Evolutionary conservation across 2,329 filamentous ascomycete genomes (phyloP), one percentile per base, ranked within the genome.

Genomic region (Neoascochyta sp.): DNA sequence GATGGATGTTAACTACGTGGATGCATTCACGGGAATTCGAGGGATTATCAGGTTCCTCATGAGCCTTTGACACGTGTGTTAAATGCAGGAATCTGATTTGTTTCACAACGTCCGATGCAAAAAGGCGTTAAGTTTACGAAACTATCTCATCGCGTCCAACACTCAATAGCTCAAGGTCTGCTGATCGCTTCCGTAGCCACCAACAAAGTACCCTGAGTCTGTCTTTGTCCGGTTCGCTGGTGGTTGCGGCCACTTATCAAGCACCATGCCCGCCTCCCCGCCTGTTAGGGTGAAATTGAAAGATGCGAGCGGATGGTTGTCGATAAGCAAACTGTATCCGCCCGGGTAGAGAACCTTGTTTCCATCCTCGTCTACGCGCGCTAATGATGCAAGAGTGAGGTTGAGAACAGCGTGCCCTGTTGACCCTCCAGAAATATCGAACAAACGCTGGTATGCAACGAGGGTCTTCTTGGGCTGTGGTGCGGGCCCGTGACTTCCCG

Each of bases 381-480:
- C 67, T 16, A 80, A 49, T 14, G 62, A 67, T 0, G 68, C 74
- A 3, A 78, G 54, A 1, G 64, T 73, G n/a, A 75, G 43, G 4
- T 63, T 57, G 10, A 78, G 47, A 0, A 45, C 48, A 0, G 59
- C 63, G 4, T 50, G 63, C 4, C 29, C 30, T 1, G 53, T 54
- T 15, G 56, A 33, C 1, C 65, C 67, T 0, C 61, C 43, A 7
- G 53, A 38, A 22, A 75, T 56, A 31, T 55, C 53, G 26, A 57
- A 57, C 9, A 74, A 43, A 10, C 75, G 63, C 3, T 57, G 53
- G 45, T 78, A 78, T 2, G 65, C 62, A 1, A 69, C 72, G 0
- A 78, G 65, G 3, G 64, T 67, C 57, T 78, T 79, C 33, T 65
- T 65, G 1, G 75, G 76, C 24, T 68, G 65, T 1, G 76, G 76